These are phyloP conservation scores for Cytidiella melzeri DNA, from an alignment of 768 basidiomycete genomes.

Conservation along the genomic window DNA sequence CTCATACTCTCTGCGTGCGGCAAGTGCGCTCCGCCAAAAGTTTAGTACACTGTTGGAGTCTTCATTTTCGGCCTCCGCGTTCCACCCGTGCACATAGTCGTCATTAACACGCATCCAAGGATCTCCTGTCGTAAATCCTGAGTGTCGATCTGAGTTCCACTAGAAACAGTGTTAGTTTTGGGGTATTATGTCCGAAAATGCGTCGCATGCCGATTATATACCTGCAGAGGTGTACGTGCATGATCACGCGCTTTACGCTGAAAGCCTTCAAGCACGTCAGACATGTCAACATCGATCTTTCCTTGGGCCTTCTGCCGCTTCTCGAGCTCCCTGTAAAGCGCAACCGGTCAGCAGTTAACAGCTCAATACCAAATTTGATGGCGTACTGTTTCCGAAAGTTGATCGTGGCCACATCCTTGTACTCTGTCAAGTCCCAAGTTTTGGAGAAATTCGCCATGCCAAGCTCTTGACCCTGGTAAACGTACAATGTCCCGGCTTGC, in stretches of 20 bases:
- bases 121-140: constrained; percentile 56
- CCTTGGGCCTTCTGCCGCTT: constrained; percentile 25
- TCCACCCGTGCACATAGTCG: constrained; percentile 52
- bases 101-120: constrained; percentile 78
- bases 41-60: constrained; percentile 47
- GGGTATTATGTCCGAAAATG: neutral
- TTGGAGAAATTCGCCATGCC: constrained; percentile 59
- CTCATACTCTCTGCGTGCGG: constrained; percentile 45
- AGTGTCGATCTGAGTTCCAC: constrained; percentile 53
- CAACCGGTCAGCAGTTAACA: neutral
- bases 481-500: constrained; percentile 60
- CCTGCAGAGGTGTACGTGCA: constrained; percentile 65
- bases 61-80: constrained; percentile 40
- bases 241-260: constrained; percentile 67
- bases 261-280: constrained; percentile 50
- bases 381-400: constrained; percentile 54
- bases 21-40: constrained; percentile 57
- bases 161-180: constrained; percentile 20
- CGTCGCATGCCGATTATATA: constrained; percentile 16
- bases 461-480: constrained; percentile 75
- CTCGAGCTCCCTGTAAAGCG: constrained; percentile 15
- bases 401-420: constrained; percentile 60
- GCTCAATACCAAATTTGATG: no score
- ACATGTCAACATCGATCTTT: constrained; percentile 48
- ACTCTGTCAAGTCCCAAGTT: constrained; percentile 64